A percentile compares a stretch with the other conserved stretches of the same genome.
Conservation (phyloP, 768 basidiomycete genomes). For the Boletus rufocinnamomeus region DNA sequence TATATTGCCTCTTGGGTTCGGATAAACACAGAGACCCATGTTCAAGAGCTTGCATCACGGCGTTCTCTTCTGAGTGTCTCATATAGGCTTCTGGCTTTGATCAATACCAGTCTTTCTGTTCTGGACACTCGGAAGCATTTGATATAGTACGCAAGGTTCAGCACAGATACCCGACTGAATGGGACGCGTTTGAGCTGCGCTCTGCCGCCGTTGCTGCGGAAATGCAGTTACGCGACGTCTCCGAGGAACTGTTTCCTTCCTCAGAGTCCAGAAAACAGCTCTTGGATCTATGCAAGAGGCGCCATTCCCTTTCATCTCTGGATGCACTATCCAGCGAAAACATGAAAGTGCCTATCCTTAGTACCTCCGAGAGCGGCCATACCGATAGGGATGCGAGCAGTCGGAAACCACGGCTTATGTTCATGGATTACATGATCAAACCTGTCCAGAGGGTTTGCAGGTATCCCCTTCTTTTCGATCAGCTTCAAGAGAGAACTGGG, state of each 20-base stretch:
- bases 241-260: slow-evolving; percentile 4
- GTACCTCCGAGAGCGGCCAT: slow-evolving; percentile 35
- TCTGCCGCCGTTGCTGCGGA: slow-evolving; percentile 60
- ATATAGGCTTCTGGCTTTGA: slow-evolving; percentile 70
- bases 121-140: slow-evolving; percentile 81
- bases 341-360: slow-evolving; percentile 36
- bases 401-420: slow-evolving; percentile 50
- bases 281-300: slow-evolving; percentile 40
- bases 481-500: slow-evolving; percentile 44
- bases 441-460: slow-evolving; percentile 96
- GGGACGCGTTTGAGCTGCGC: slow-evolving; percentile 81
- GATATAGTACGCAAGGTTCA: slow-evolving; percentile 69
- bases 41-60: no score
- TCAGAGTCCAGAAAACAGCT: slow-evolving; percentile 12
- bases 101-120: slow-evolving; percentile 85
- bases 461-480: slow-evolving; percentile 87
- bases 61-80: slow-evolving; percentile 6
- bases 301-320: slow-evolving; percentile 53
- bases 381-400: slow-evolving; percentile 28
- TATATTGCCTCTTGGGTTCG: no score
- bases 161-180: slow-evolving; percentile 66
- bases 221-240: slow-evolving; percentile 24
- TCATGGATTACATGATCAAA: slow-evolving; percentile 92
- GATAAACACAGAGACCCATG: no score
- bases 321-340: slow-evolving; percentile 41